Conservation (phyloP, 179 eudicot species). For the Pouteria campechiana region DNA sequence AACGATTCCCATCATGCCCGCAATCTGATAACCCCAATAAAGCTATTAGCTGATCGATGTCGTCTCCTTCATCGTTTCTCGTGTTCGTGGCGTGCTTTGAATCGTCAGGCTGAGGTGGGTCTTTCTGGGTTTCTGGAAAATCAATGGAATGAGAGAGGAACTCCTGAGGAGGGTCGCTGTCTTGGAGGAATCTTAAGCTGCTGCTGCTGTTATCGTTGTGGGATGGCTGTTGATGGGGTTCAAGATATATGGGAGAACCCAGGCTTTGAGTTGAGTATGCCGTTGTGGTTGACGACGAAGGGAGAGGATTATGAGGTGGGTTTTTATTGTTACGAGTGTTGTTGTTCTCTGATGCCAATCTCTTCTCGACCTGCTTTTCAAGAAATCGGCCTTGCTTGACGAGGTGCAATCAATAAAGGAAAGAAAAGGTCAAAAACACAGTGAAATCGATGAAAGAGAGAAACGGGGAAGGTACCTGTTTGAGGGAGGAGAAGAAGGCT, state of each 20-base stretch:
- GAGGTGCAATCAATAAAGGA: too few species aligned
- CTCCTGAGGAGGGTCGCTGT: slow-evolving; percentile 47
- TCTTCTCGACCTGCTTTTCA: slow-evolving; percentile 60
- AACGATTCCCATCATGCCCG: slow-evolving; percentile 1
- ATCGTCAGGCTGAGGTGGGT: slow-evolving; percentile 12
- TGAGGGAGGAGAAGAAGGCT: slow-evolving; percentile 64
- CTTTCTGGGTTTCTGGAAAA: slow-evolving; percentile 31
- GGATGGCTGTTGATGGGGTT: slow-evolving; percentile 22
- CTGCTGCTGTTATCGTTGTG: slow-evolving; percentile 3
- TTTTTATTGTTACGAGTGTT: too few species aligned
- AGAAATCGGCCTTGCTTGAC: too few species aligned
- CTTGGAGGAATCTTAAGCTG: slow-evolving; percentile 21
- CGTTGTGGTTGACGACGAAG: slow-evolving; percentile 6
- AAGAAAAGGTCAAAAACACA: background rate
- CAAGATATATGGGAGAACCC: slow-evolving; percentile 53
- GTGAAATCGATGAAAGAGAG: background rate
- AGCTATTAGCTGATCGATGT: slow-evolving; percentile 45
- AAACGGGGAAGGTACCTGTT: slow-evolving; percentile 26
- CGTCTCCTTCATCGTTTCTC: slow-evolving; percentile 18
- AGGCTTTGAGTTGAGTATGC: slow-evolving; percentile 5
- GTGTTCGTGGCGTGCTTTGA: too few species aligned
- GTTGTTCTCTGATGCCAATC: slow-evolving; percentile 56
- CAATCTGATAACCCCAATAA: slow-evolving; percentile 41
- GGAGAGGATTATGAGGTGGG: background rate
- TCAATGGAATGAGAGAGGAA: slow-evolving; percentile 43